These are phyloP conservation scores for Malania oleifera DNA, from an alignment of 164 flowering plant species.

Conservation along the genomic window DNA sequence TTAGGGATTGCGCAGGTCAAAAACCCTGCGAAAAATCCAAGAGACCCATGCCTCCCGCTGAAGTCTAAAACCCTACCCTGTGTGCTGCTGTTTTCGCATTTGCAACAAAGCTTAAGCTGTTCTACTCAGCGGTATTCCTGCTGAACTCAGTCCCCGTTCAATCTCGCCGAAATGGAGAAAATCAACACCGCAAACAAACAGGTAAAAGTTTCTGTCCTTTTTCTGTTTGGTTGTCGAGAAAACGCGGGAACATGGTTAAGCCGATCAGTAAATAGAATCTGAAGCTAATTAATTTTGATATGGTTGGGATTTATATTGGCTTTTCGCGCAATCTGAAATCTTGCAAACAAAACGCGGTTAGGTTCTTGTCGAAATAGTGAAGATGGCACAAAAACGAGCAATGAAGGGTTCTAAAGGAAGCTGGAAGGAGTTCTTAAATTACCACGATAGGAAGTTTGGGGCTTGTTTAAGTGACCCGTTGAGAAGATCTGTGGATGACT, in stretches of 20 bases:
- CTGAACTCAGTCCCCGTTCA: too few species aligned
- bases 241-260: background rate
- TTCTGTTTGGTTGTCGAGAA: background rate
- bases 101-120: too few species aligned
- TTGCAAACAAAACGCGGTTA: conserved; percentile 12
- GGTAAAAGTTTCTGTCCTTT: conserved; percentile 9
- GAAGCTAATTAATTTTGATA: background rate
- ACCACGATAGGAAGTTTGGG: conserved; percentile 55
- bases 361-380: conserved; percentile 74
- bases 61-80: too few species aligned
- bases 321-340: background rate
- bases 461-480: conserved; percentile 64
- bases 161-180: conserved; percentile 15
- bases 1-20: too few species aligned
- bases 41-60: too few species aligned
- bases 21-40: too few species aligned
- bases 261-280: background rate
- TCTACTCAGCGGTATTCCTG: too few species aligned
- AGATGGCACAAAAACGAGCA: conserved; percentile 54
- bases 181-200: conserved; percentile 19
- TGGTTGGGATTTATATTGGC: background rate
- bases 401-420: conserved; percentile 60
- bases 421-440: conserved; percentile 72
- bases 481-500: conserved; percentile 44
- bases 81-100: conserved; percentile 5